These are phyloP conservation scores for Ambrosia artemisiifolia DNA, from an alignment of 129 eudicot species.

Conservation along the genomic window DNA sequence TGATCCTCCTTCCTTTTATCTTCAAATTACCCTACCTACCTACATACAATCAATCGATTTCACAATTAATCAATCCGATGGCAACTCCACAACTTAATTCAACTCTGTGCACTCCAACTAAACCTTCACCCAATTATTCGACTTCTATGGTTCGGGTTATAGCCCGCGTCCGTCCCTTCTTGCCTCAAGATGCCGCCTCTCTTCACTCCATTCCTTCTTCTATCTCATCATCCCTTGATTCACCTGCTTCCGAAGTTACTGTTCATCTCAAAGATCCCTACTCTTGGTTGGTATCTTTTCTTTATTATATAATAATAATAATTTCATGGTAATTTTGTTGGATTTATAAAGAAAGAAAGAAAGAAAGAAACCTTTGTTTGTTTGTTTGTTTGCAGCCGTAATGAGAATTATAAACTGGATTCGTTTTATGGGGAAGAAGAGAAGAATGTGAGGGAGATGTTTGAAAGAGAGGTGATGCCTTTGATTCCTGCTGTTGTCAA, in stretches of 20 bases:
- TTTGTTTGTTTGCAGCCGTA: slow-evolving; percentile 49
- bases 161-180: slow-evolving; percentile 70
- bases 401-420: slow-evolving; percentile 75
- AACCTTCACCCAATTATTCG: slow-evolving; percentile 16
- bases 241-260: slow-evolving; percentile 44
- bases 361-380: not conserved
- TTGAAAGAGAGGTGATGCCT: slow-evolving; percentile 71
- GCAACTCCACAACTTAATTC: not conserved
- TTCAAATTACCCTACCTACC: too few relatives aligned
- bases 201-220: slow-evolving; percentile 45
- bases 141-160: slow-evolving; percentile 70
- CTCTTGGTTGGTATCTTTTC: too few relatives aligned
- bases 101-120: slow-evolving; percentile 23
- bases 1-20: too few relatives aligned
- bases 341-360: not conserved
- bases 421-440: slow-evolving; percentile 66
- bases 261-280: slow-evolving; percentile 75
- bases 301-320: too few relatives aligned
- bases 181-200: slow-evolving; percentile 39
- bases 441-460: slow-evolving; percentile 56
- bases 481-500: slow-evolving; percentile 63
- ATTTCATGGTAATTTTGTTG: not conserved
- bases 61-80: too few relatives aligned
- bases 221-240: slow-evolving; percentile 42
- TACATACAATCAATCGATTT: too few relatives aligned